Evolutionary conservation across 441 rosid genomes (phyloP), one percentile per base, ranked within the genome.

Genomic region (Melastoma candidum): DNA sequence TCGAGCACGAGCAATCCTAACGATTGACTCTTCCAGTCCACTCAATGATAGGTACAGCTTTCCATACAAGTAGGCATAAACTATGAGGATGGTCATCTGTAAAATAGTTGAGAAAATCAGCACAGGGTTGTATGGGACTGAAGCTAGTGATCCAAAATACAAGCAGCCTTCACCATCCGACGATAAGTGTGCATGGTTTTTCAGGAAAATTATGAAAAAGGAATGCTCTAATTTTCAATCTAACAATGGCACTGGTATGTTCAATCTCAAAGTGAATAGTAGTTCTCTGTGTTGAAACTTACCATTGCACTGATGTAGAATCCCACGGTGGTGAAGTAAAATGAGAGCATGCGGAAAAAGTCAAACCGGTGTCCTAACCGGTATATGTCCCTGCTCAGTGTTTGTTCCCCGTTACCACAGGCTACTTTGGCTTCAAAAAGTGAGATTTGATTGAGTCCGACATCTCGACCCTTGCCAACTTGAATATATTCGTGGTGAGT

Each of bases 401-500:
- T 53, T 25, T 61, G 65, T 46, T 61, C 65, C 12, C 58, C 65
- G 43, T 47, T 61, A 36, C 58, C 65, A 17, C 58, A 46, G 48
- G 65, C 65, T 12, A 61, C 50, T n/a, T 67, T 67, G 22, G 66
- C 71, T 53, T 67, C 71, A 44, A 67, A 67, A 45, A 67, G 57
- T 12, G 71, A 67, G 25, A 67, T 67, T 44, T 67, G 71, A 51
- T 67, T 67, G 50, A 67, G 56, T 46, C 71, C 66, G 48, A 67
- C 67, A 51, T 67, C 71, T 47, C 66, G 47, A 39, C 67, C 71
- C 59, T 63, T 68, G 2, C 71, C 67, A 48, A 68, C 64, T 63
- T 68, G 71, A 29, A 68, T 58, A 24, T 68, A 68, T 60, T 68
- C 71, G 44, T 63, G 71, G 29, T 68, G 71, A 13, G 71, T 68